Evolutionary conservation across 306 rosid species (phyloP), one percentile per base, ranked within the genome.

Genomic region (Vachellia pachyceras): DNA sequence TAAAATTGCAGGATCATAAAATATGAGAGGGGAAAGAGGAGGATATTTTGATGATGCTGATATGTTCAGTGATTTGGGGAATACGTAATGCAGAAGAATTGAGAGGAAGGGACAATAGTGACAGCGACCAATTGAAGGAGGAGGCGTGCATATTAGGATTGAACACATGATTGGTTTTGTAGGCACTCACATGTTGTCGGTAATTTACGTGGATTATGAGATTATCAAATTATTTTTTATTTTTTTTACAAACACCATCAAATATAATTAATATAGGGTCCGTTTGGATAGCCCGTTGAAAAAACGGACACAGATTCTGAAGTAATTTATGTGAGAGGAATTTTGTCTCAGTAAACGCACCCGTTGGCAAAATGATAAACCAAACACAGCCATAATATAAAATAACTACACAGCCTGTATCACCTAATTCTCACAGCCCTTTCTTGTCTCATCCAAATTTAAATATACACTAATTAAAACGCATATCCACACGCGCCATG

Each of bases 61-160:
- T 11, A 12, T 25, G 5, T 60, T 12, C 33, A 25, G n/a, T 6
- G 45, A 55, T 55, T 20, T 58, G 46, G 71, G 39, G n/a, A 61
- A 61, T 5, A 29, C n/a, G 40, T 29, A 11, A 61, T 29, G n/a
- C 1, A 12, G 82, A 73, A 81, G 86, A 72, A 44, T 40, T 75
- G 73, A 65, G 79, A 75, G 65, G 66, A 80, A 84, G 69, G 69
- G 90, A 87, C 84, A 81, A 76, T 15, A 65, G 61, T 47, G 65
- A 81, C 86, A 80, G 80, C 80, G 50, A 72, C 86, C 72, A 79
- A 70, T 78, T 72, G 82, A 69, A 65, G 25, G 23, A 10, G 82
- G 77, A 83, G 75, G 87, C 87, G 86, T 67, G 88, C 77, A 14
- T 47, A 36, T 77, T 73, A 67, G 64, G 78, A 77, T 77, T 77